These are phyloP conservation scores for Emergomyces orientalis DNA, from an alignment of 2,329 filamentous ascomycete genomes.

Conservation along the genomic window DNA sequence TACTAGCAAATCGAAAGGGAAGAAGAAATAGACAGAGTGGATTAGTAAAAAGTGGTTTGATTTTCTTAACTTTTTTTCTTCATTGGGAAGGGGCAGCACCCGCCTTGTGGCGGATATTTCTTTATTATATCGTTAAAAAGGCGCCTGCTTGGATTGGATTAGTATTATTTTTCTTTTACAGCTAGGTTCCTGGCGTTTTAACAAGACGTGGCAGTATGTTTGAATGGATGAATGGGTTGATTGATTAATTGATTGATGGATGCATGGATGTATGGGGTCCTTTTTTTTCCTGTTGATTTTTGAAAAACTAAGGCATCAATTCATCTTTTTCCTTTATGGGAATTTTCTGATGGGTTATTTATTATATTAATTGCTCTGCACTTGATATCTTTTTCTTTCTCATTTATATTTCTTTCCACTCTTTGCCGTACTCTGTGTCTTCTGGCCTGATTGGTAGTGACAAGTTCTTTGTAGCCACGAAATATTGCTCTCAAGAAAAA, in stretches of 20 bases:
- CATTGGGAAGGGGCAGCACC: neutral
- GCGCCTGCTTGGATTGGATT: neutral
- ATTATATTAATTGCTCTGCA: neutral
- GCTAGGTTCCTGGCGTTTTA: neutral
- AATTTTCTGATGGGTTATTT: neutral
- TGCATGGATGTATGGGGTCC: neutral
- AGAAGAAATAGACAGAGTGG: slow-evolving; percentile 35
- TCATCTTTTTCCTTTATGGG: neutral
- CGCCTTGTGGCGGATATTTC: neutral
- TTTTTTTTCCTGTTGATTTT: neutral
- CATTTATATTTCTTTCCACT: neutral
- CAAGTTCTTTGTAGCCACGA: neutral
- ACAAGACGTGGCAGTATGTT: neutral
- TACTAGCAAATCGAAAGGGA: slow-evolving; percentile 41
- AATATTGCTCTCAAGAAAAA: neutral
- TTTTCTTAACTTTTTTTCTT: neutral
- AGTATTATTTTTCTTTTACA: neutral
- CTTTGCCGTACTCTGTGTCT: neutral
- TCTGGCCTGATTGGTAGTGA: neutral
- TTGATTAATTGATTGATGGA: neutral
- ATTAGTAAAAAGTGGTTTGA: neutral
- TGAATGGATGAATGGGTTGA: neutral
- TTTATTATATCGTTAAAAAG: neutral
- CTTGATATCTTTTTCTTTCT: neutral
- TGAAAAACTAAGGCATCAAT: neutral